phyloP scores from a whole-genome alignment of 805 yeast genomes.

The Millerago galiae region DNA sequence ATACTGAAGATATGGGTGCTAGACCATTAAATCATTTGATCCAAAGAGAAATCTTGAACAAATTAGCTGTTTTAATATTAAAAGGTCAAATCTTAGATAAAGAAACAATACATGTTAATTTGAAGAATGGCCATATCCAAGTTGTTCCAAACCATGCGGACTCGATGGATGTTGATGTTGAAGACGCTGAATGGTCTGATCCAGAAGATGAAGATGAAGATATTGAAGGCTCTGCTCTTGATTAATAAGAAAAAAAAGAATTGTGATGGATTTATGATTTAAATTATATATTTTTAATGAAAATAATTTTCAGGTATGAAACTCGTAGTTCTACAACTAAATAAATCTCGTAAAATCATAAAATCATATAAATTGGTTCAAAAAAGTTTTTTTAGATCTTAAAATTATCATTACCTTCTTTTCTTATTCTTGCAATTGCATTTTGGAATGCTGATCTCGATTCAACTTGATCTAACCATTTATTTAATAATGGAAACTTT shows the following conservation, averaged over 20 bases:
- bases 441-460: conserved; percentile 20
- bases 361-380: neutral
- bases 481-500: conserved; percentile 23
- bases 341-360: neutral
- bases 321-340: neutral
- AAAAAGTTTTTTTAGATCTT: neutral
- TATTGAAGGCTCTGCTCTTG: conserved; percentile 17
- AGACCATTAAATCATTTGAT: conserved; percentile 92
- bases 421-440: conserved; percentile 40
- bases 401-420: conserved; percentile 2
- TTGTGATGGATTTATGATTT: neutral
- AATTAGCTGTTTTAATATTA: conserved; percentile 80
- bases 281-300: neutral
- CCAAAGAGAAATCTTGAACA: conserved; percentile 81
- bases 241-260: conserved; percentile 4
- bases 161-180: conserved; percentile 39
- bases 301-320: too few species aligned
- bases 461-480: conserved; percentile 23
- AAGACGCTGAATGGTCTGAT: conserved; percentile 53
- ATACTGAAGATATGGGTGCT: conserved; percentile 92
- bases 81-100: conserved; percentile 84
- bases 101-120: conserved; percentile 68
- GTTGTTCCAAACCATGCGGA: conserved; percentile 84
- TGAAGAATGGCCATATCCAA: conserved; percentile 54
- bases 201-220: conserved; percentile 51